Evolutionary conservation across 139 green algal species (phyloP), one percentile per base, ranked within the genome.

Genomic region (Deuterostichococcus epilithicus): DNA sequence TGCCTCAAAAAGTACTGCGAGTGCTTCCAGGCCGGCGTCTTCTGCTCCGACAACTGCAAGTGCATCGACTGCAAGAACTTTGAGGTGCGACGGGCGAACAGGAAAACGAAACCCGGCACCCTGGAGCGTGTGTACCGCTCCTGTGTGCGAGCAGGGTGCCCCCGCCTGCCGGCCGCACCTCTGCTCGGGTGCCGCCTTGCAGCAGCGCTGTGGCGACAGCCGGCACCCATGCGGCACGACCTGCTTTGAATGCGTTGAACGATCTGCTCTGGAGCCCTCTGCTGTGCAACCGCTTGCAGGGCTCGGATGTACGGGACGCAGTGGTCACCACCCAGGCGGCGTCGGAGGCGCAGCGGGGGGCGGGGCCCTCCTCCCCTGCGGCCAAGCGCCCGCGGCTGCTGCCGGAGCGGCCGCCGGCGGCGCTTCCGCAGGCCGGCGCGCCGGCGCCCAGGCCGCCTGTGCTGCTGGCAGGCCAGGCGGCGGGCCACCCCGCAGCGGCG

Each of bases 41-140:
- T 87, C 69, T 97, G 92, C 86, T 89, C 84, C 20, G 90, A 94
- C 39, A 92, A 89, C 76, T 97, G 92, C 90, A 94, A 92, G 80
- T 97, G 92, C 83, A 80, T 91, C 2, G 92, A 96, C 70, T 97
- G 92, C 89, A 92, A 94, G 71, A 97, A 97, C 80, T 94, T 82
- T 68, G 89, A 96, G 68, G 92, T 87, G 44, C 44, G 35, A 5
- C 25, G 10, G 18, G 33, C 44, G 0, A 38, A 73, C 33, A 36
- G 52, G 32, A 52, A 18, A 18, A 26, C 73, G 44, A n/a, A 22
- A 60, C 28, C 37, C 23, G 20, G 20, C 22, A 78, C 1, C 15
- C 33, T 22, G 35, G 10, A 59, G 18, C 22, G 68, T 13, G 6
- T 5, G 8, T 25, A 44, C 13, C 42, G 10, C 13, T 6, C 8